These are phyloP conservation scores for Paramarasmius palmivorus DNA, from an alignment of 1,284 basidiomycete genomes.

Conservation along the genomic window DNA sequence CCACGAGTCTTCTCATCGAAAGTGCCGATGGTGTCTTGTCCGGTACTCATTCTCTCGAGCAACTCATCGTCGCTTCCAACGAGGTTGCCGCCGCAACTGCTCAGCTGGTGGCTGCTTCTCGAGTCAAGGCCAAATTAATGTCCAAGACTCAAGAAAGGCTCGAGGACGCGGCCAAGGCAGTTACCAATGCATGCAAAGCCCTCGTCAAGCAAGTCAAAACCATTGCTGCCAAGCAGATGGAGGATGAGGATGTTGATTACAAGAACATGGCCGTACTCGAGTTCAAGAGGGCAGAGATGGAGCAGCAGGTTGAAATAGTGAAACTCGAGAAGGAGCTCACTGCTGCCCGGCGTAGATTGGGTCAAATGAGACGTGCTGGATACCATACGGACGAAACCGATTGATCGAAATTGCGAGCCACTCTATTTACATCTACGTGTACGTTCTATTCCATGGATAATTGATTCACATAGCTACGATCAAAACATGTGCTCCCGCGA, in stretches of 20 bases:
- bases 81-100: constrained; percentile 97
- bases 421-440: constrained; percentile 9
- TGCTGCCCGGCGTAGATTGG: constrained; percentile 82
- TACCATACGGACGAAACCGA: constrained; percentile 84
- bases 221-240: constrained; percentile 80
- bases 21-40: constrained; percentile 97
- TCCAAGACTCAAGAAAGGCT: constrained; percentile 96
- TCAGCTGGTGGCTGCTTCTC: constrained; percentile 96
- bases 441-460: constrained; percentile 10
- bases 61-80: constrained; percentile 98
- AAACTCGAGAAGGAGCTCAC: constrained; percentile 95
- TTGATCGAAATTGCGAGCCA: constrained; percentile 23
- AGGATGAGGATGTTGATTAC: constrained; percentile 87
- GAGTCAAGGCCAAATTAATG: constrained; percentile 98
- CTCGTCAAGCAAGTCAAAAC: constrained; percentile 97
- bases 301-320: constrained; percentile 97
- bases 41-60: constrained; percentile 95
- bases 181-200: constrained; percentile 98
- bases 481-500: too few species aligned
- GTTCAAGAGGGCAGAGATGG: constrained; percentile 98
- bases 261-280: constrained; percentile 91
- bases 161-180: constrained; percentile 95
- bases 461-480: neutral
- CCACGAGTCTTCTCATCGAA: constrained; percentile 96
- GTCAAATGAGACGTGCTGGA: constrained; percentile 88